Evolutionary conservation across 116 monocot species (phyloP).

Genomic region (Trichopus zeylanicus): DNA sequence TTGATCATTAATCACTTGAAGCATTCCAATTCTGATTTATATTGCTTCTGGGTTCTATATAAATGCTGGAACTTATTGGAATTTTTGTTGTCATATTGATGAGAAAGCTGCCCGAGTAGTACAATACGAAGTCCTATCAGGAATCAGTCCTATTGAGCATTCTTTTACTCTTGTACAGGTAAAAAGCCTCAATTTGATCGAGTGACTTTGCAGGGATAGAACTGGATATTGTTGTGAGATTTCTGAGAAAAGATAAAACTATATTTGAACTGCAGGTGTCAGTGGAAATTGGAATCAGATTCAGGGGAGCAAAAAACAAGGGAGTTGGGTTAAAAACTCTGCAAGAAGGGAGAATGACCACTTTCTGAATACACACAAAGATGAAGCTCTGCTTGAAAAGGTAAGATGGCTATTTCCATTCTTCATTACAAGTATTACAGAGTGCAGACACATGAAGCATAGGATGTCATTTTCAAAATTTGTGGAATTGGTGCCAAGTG

Average conservation of each 20-base stretch:
- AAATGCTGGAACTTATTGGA: too few relatives aligned
- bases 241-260: background rate
- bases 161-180: too few relatives aligned
- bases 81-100: too few relatives aligned
- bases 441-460: background rate
- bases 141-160: too few relatives aligned
- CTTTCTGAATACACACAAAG: background rate
- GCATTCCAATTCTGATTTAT: too few relatives aligned
- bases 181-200: too few relatives aligned
- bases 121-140: too few relatives aligned
- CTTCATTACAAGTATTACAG: background rate
- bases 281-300: slow-evolving; percentile 6
- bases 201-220: too few relatives aligned
- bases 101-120: too few relatives aligned
- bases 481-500: background rate
- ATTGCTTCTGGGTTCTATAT: too few relatives aligned
- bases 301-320: slow-evolving; percentile 10
- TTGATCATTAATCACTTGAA: too few relatives aligned
- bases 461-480: background rate
- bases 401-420: background rate
- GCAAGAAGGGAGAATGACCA: background rate
- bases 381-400: background rate
- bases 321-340: background rate
- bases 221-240: background rate
- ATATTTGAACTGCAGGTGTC: background rate